Evolutionary conservation across 306 rosid species (phyloP).

Genomic region (Citrullus amarus): DNA sequence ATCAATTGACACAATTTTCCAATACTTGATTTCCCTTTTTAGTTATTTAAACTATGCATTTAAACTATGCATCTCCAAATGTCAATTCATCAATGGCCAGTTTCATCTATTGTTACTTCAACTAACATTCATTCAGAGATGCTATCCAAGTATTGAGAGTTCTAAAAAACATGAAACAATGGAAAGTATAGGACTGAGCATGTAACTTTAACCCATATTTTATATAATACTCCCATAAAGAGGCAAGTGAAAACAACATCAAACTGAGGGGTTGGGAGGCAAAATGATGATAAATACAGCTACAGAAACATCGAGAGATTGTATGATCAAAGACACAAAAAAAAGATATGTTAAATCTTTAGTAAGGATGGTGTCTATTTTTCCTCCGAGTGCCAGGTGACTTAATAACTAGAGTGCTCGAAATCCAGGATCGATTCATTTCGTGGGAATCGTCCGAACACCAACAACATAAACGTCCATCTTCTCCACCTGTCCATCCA

Average conservation of each 20-base stretch:
- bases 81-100: neutral
- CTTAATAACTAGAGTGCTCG: constrained; percentile 43
- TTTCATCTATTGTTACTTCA: neutral
- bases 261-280: neutral
- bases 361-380: constrained; percentile 65
- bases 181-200: neutral
- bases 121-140: neutral
- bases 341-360: neutral
- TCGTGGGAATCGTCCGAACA: constrained; percentile 42
- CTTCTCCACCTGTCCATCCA: constrained; percentile 98
- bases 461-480: constrained; percentile 92
- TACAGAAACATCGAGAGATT: neutral
- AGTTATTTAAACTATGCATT: neutral
- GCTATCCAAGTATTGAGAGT: neutral
- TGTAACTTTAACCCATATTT: neutral
- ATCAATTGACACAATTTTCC: too few relatives aligned
- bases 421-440: constrained; percentile 58
- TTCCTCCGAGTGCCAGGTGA: constrained; percentile 39
- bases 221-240: neutral
- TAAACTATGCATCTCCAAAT: neutral
- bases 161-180: neutral
- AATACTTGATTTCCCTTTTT: neutral
- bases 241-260: neutral
- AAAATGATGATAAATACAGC: neutral
- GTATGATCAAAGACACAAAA: neutral